These are phyloP conservation scores for Oemleria cerasiformis DNA, from an alignment of 306 rosid species.

Conservation along the genomic window DNA sequence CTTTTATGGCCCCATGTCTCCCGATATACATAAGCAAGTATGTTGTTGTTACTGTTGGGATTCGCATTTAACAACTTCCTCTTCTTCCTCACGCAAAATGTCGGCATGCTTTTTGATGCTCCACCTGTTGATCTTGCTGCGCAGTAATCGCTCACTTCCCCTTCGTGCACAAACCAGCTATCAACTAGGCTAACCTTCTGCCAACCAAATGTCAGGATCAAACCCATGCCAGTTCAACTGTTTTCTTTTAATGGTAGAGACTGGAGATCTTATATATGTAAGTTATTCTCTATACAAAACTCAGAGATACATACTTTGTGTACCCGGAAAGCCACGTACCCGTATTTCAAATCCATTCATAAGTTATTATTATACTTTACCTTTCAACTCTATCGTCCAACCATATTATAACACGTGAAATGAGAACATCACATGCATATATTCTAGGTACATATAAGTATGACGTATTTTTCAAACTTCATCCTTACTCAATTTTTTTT, in stretches of 20 bases:
- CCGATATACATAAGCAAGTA: constrained; percentile 47
- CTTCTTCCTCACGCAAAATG: constrained; percentile 56
- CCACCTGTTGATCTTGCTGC: not conserved
- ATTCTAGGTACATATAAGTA: too few species aligned
- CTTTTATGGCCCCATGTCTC: constrained; percentile 24
- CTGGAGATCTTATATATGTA: too few species aligned
- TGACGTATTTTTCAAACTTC: too few species aligned
- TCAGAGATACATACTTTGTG: too few species aligned
- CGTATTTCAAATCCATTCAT: too few species aligned
- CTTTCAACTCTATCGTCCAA: too few species aligned
- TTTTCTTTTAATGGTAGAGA: not conserved
- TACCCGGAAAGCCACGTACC: too few species aligned
- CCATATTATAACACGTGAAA: too few species aligned
- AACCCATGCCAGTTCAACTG: not conserved
- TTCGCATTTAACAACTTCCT: constrained; percentile 36
- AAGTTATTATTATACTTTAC: too few species aligned
- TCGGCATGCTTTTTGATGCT: constrained; percentile 39
- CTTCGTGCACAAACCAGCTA: constrained; percentile 65
- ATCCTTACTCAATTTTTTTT: too few species aligned
- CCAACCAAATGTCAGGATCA: constrained; percentile 16
- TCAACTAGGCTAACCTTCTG: constrained; percentile 58
- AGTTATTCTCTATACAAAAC: too few species aligned
- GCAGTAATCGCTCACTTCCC: constrained; percentile 35
- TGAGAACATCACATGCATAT: too few species aligned
- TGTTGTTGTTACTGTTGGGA: constrained; percentile 16